phyloP scores from a whole-genome alignment of 1,139 yeast species.

The Debaryomyces subglobosus region DNA sequence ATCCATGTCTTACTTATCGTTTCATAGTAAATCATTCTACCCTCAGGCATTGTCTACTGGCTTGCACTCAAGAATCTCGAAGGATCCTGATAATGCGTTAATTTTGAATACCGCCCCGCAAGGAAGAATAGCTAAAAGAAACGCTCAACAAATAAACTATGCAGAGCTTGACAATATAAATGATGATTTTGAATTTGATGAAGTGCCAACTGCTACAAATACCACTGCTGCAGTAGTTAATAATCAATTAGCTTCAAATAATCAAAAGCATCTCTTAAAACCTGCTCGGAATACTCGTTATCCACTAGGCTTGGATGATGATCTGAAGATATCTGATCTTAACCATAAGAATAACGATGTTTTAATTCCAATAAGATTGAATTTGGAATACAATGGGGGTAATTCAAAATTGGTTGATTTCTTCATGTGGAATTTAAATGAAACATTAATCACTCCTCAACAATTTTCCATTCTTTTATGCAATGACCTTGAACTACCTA shows the following conservation, averaged over 20 bases:
- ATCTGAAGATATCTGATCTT: constrained; percentile 29
- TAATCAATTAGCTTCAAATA: constrained; percentile 28
- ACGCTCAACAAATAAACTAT: constrained; percentile 74
- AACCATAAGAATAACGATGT: constrained; percentile 38
- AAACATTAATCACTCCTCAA: constrained; percentile 76
- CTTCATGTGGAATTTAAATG: constrained; percentile 89
- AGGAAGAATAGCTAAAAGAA: constrained; percentile 76
- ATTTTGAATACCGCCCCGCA: constrained; percentile 70
- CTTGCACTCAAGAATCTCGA: constrained; percentile 63
- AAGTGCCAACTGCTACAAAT: constrained; percentile 37
- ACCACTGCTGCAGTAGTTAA: constrained; percentile 23
- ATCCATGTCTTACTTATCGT: constrained; percentile 18
- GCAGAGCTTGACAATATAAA: constrained; percentile 67
- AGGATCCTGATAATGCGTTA: constrained; percentile 63
- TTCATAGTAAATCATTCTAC: constrained; percentile 31
- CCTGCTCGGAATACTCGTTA: constrained; percentile 39
- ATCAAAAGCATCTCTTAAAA: constrained; percentile 34
- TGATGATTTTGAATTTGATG: constrained; percentile 75
- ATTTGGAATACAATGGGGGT: constrained; percentile 68
- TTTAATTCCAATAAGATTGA: constrained; percentile 78
- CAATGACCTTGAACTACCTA: constrained; percentile 80
- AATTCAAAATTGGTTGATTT: constrained; percentile 69
- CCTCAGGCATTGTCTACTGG: constrained; percentile 83
- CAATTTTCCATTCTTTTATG: constrained; percentile 81
- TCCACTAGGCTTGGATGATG: constrained; percentile 29